Conservation (phyloP, 163 green algal genomes). For the Chlamydomonas reinhardtii region DNA sequence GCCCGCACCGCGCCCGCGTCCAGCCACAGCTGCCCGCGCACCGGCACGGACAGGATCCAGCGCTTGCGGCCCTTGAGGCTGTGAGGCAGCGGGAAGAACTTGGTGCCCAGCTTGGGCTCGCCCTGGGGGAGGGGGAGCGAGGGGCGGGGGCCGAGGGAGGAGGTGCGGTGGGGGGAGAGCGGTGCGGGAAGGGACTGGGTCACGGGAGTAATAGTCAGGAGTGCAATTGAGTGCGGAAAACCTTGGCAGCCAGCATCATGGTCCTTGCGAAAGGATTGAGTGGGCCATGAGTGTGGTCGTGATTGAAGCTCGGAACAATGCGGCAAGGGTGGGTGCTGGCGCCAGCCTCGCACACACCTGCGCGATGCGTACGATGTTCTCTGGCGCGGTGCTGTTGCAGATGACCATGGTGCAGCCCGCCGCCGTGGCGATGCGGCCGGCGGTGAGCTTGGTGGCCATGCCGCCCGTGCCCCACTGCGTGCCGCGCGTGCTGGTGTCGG, state of each 20-base stretch:
- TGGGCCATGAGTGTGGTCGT: no score
- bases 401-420: conserved; percentile 89
- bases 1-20: conserved; percentile 81
- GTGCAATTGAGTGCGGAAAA: no score
- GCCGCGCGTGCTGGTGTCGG: conserved; percentile 79
- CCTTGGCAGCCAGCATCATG: no score
- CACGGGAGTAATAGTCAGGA: no score
- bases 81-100: conserved; percentile 73
- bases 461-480: conserved; percentile 89
- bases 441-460: conserved; percentile 96
- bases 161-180: background rate
- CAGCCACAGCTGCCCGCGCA: conserved; percentile 74
- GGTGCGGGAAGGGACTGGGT: no score
- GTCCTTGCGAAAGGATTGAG: no score
- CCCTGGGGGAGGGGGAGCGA: background rate
- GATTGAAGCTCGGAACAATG: no score
- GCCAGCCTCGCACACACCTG: background rate
- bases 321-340: no score
- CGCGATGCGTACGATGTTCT: conserved; percentile 76
- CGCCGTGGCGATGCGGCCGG: conserved; percentile 90
- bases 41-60: conserved; percentile 85
- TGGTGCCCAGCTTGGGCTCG: conserved; percentile 71
- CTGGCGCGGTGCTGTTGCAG: conserved; percentile 67
- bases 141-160: no score
- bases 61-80: conserved; percentile 79